Evolutionary conservation across 192 early-diverging fungal species (phyloP).

Genomic region (Jimgerdemannia flammicorona): DNA sequence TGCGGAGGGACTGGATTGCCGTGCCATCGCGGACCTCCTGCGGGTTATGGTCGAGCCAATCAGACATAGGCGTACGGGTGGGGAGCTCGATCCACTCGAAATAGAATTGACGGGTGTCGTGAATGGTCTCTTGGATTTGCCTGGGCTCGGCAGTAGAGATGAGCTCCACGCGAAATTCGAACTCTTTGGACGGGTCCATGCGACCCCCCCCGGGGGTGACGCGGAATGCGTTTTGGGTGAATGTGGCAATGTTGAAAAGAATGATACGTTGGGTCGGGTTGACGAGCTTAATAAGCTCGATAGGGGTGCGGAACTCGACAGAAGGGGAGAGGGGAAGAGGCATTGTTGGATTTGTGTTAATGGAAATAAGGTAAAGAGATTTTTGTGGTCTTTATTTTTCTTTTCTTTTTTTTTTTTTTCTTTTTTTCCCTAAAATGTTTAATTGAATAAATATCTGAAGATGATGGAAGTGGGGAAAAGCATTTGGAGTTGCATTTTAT

Average conservation of each 20-base stretch:
- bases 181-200: background rate
- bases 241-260: background rate
- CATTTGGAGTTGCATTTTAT: too few species aligned
- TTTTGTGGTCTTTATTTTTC: too few species aligned
- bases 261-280: background rate
- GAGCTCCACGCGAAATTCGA: background rate
- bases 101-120: background rate
- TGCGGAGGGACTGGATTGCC: background rate
- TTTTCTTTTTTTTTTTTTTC: too few species aligned
- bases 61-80: background rate
- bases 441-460: too few species aligned
- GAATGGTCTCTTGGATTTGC: background rate
- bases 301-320: background rate
- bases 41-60: background rate
- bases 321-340: background rate
- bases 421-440: too few species aligned
- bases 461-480: too few species aligned
- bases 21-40: background rate
- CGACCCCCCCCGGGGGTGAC: background rate
- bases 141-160: background rate
- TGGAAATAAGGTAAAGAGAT: too few species aligned
- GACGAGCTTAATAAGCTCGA: background rate
- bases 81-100: background rate
- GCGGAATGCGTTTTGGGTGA: background rate
- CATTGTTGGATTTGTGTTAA: background rate